Evolutionary conservation across 305 asterid species (phyloP).

Genomic region (Plantago lanceolata): DNA sequence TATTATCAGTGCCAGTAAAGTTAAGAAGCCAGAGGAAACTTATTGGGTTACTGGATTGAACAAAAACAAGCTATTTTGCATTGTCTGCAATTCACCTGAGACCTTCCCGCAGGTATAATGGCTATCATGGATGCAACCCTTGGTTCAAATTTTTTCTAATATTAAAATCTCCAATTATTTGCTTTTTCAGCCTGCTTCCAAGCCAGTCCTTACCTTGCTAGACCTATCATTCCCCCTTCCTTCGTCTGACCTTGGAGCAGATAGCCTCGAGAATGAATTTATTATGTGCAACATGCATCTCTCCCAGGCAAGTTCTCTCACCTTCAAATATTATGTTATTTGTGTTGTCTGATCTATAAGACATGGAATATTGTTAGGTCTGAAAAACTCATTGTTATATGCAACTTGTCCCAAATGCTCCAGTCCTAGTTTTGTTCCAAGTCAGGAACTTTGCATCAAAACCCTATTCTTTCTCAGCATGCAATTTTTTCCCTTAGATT

Average conservation of each 20-base stretch:
- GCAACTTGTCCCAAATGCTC: too few species aligned
- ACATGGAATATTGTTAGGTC: not conserved
- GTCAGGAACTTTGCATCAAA: too few species aligned
- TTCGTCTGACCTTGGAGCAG: constrained; percentile 95
- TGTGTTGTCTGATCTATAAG: not conserved
- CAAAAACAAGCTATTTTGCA: constrained; percentile 70
- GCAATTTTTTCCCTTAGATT: too few species aligned
- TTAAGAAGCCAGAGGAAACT: constrained; percentile 69
- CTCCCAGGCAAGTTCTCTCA: constrained; percentile 43
- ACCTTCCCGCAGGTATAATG: constrained; percentile 72
- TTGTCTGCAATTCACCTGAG: constrained; percentile 86
- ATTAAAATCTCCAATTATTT: constrained; percentile 21
- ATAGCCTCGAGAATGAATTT: constrained; percentile 85
- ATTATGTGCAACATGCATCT: constrained; percentile 74
- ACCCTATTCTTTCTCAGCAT: too few species aligned
- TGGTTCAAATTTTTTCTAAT: constrained; percentile 17
- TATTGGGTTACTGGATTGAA: constrained; percentile 88
- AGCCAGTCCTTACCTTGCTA: constrained; percentile 76
- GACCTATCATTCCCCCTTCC: constrained; percentile 93
- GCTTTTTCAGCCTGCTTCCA: constrained; percentile 64
- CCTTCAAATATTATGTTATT: constrained; percentile 19
- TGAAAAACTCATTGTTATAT: too few species aligned
- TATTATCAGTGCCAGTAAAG: constrained; percentile 53
- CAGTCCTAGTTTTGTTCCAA: too few species aligned
- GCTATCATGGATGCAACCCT: constrained; percentile 13